Base-by-base conservation (phyloP, 2,329 filamentous ascomycete genomes). In the Penicillium frequentans region DNA sequence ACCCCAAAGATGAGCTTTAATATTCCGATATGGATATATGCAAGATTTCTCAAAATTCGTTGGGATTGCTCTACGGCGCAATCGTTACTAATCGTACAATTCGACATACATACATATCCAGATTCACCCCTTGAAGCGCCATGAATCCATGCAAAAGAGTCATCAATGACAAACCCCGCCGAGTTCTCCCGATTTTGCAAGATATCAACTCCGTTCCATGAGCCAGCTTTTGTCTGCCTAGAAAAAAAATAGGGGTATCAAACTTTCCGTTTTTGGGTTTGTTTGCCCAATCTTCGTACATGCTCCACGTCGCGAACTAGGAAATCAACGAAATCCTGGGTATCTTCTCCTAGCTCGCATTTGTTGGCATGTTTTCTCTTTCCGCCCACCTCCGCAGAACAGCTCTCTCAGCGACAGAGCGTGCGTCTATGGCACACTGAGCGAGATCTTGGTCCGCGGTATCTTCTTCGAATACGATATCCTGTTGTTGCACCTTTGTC, bases 401-500 rank as follows among this genome's bases (percentile, higher is more conserved):
- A n/a, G 76, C 75, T 42, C 77, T 67, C 55, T 79, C 76, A n/a
- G 73, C 73, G 33, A 80, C 69, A 9, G 71, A 70, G 46, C 72
- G 72, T 19, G 75, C 75, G 58, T 78, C 75, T 33, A 69, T 67
- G 59, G 78, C 75, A 57, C 72, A 76, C 55, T 68, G 72, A 27
- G 60, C 61, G 52, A 79, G 71, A 54, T 75, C 75, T 56, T 73
- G 66, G 51, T 70, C 64, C n/a, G 75, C 67, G 23, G 73, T 70
- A 37, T 71, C 69, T 59, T 77, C 70, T 49, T 79, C 77, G 50
- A 80, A 78, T 5, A 70, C 61, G 23, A 75, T 71, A 46, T 81
- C 78, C 37, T 78, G 73, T 60, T 78, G 75, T 57, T 78, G 75
- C 5, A 79, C 71, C 60, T 79, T 81, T 47, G 74, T 64, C 79